Evolutionary conservation across 768 basidiomycete species (phyloP), one percentile per base, ranked within the genome.

Genomic region (Termitomyces sp.): DNA sequence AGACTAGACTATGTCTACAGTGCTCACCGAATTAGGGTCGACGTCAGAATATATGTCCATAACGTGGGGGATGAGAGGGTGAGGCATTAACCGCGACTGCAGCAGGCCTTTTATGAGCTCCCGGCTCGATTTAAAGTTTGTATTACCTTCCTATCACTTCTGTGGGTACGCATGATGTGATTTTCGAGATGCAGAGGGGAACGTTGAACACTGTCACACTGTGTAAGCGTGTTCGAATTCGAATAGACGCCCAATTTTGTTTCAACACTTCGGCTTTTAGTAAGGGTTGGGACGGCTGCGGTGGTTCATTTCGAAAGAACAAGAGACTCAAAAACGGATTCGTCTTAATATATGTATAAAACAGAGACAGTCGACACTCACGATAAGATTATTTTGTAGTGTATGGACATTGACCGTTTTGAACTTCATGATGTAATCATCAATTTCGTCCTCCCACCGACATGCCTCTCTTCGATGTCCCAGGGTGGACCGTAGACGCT

Each of bases 401-500:
- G 45, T 46, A 12, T 10, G 30, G 8, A 41, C 19, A 9, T 8
- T 40, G 39, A 10, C n/a, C 10, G n/a, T 23, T 27, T 50, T 16
- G 19, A 16, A 34, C 6, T 23, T 27, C 52, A 46, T 57, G 56
- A 53, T 47, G 56, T 57, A 57, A 53, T 57, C 56, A 57, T 27
- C 32, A 11, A 19, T 5, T n/a, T 9, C 11, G 12, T 19, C 44
- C 28, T 37, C 56, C 37, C 32, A 44, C 12, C n/a, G 57, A 21
- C 19, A 80, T 79, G 78, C 66, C 77, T 56, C 72, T 82, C 60
- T 89, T 89, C 68, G 73, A 85, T 42, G 82, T 89, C 19, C 82
- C 86, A 3, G 88, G 88, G 17, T 89, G 88, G 88, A 76, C 80
- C 30, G 70, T 88, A 14, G 69, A 76, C 37, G 66, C 74, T 21